Base-by-base conservation (phyloP, 192 early-diverging fungal genomes). In the Nowakowskiella sp. region DNA sequence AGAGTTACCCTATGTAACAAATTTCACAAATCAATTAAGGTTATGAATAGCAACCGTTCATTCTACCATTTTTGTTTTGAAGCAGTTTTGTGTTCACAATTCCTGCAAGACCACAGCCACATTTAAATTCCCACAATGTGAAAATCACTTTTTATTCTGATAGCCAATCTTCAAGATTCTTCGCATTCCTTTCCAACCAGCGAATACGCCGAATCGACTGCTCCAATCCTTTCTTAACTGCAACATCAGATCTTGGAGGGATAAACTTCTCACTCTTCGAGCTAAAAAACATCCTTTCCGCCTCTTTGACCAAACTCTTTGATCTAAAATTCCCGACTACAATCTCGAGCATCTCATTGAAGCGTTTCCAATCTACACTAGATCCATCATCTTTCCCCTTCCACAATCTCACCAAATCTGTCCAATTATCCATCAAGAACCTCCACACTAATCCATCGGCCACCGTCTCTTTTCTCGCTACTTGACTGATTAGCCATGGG, bases 191-290 rank as follows among this genome's bases (percentile, higher is more conserved):
- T n/a, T n/a, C n/a, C n/a, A n/a, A n/a, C n/a, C n/a, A n/a, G n/a
- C n/a, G n/a, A n/a, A n/a, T n/a, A n/a, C n/a, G n/a, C n/a, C n/a
- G n/a, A n/a, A n/a, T n/a, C n/a, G n/a, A n/a, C n/a, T n/a, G n/a
- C n/a, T 71, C 68, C 29, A 71, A 19, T 21, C 65, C 68, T 58
- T 70, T 69, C 32, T 32, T 9, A 6, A 71, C 61, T 13, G 56
- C 44, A 4, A 48, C 30, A 9, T 65, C 55, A 7, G 57, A 51
- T 21, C 30, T 16, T 4, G 53, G 54, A 3, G 68, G 68, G 8
- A 71, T 52, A 13, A 30, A 44, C 24, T 31, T 61, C 8, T 63
- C 43, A 45, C 9, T 23, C 10, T 48, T 43, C 10, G 33, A 23
- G 30, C 44, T 33, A 13, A 66, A 51, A 56, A 71, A 71, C 49